phyloP scores from a whole-genome alignment of 1,284 basidiomycete genomes.

The Flammula alnicola region DNA sequence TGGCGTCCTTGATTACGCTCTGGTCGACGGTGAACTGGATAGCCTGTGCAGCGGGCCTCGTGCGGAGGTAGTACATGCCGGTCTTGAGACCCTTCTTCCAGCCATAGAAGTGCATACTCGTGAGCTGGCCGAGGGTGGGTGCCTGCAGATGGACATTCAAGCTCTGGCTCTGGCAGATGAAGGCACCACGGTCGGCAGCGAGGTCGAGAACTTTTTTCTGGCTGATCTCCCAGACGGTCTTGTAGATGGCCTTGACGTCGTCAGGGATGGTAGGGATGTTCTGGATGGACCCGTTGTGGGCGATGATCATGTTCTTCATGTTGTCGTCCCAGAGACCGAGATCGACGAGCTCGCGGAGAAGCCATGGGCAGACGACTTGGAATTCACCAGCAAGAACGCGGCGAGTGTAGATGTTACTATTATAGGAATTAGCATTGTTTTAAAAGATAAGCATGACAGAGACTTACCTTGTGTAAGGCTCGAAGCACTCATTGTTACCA shows the following conservation, averaged over 20 bases:
- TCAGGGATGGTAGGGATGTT: conserved; percentile 87
- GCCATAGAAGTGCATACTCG: conserved; percentile 99
- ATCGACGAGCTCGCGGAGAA: conserved; percentile 95
- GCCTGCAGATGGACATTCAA: conserved; percentile 94
- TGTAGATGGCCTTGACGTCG: conserved; percentile 95
- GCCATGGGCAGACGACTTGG: conserved; percentile 99
- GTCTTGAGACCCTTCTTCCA: conserved; percentile 99
- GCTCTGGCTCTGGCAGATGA: conserved; percentile 94
- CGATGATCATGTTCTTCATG: conserved; percentile 99
- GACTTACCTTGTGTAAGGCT: conserved; percentile 88
- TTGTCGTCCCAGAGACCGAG: conserved; percentile 96
- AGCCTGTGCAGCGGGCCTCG: conserved; percentile 92
- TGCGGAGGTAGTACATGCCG: conserved; percentile 96
- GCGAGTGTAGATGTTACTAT: conserved; percentile 97
- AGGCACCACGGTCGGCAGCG: conserved; percentile 97
- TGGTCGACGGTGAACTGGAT: conserved; percentile 98
- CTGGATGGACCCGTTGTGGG: conserved; percentile 95
- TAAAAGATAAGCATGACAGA: neutral
- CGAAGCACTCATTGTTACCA: conserved; percentile 98
- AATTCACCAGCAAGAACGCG: conserved; percentile 99
- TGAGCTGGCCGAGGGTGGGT: conserved; percentile 93
- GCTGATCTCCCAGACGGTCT: conserved; percentile 99
- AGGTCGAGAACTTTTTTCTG: conserved; percentile 99
- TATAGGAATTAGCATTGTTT: conserved; percentile 13
- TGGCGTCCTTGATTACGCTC: conserved; percentile 76